Evolutionary conservation across 192 early-diverging fungal species (phyloP).

Genomic region (Mortierella claussenii): DNA sequence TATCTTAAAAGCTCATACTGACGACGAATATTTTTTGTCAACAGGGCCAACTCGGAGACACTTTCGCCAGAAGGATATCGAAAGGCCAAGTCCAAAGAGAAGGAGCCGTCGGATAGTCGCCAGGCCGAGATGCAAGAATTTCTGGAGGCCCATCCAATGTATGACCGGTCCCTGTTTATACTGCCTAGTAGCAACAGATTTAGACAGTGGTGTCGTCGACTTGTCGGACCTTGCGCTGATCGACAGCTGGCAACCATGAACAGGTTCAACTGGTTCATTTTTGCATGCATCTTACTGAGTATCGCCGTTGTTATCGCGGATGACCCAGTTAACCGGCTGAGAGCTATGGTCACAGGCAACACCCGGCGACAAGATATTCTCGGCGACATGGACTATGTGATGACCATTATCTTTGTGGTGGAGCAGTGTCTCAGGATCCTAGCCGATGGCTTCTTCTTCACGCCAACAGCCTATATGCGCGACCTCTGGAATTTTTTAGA

Average conservation of each 20-base stretch:
- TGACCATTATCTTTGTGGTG: slow-evolving; percentile 59
- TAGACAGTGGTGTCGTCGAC: slow-evolving; percentile 59
- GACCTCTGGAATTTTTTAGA: slow-evolving; percentile 68
- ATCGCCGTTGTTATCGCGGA: slow-evolving; percentile 58
- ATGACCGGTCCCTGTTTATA: slow-evolving; percentile 64
- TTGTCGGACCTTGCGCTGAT: slow-evolving; percentile 61
- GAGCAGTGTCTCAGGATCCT: slow-evolving; percentile 63
- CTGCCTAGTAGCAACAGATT: slow-evolving; percentile 60
- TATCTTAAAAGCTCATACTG: neutral
- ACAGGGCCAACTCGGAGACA: neutral
- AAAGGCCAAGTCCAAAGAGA: slow-evolving; percentile 1
- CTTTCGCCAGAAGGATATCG: slow-evolving; percentile 22
- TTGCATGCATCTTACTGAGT: slow-evolving; percentile 57
- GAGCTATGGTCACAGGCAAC: slow-evolving; percentile 50
- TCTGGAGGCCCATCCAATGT: slow-evolving; percentile 47
- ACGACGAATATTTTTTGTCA: neutral
- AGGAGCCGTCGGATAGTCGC: neutral
- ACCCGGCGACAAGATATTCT: slow-evolving; percentile 19
- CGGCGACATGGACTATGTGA: slow-evolving; percentile 55
- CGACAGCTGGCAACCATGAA: slow-evolving; percentile 60
- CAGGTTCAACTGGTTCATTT: slow-evolving; percentile 59
- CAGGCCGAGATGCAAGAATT: slow-evolving; percentile 29
- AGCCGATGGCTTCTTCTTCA: slow-evolving; percentile 67
- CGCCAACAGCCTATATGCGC: slow-evolving; percentile 65
- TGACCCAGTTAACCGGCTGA: slow-evolving; percentile 56